Base-by-base conservation (phyloP, 2,329 filamentous ascomycete genomes). In the Ascomycota sp. region DNA sequence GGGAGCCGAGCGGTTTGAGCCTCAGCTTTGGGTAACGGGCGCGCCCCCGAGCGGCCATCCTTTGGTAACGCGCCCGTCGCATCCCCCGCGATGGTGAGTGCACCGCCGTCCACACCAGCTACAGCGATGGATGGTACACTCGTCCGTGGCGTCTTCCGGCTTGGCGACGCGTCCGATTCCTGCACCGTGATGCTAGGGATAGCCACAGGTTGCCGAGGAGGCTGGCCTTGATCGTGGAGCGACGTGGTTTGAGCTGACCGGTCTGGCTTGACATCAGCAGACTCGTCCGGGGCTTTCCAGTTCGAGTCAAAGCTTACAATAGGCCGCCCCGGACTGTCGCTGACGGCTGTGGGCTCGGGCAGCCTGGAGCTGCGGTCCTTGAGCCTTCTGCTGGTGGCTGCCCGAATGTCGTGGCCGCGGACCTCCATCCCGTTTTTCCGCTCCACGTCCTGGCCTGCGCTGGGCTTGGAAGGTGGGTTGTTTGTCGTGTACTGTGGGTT, bases 301-400 rank as follows among this genome's bases (percentile, higher is more conserved):
- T 76, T 69, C 47, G 69, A 69, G 57, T 92, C 70, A 65, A 95
- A 95, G 66, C 86, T 95, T 64, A 95, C 86, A 62, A 95, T 95
- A 41, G 86, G 86, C 50, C 86, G 73, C 45, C 82, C 82, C 45
- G 79, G 77, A 49, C 68, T 78, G 58, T 93, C 78, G 59, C 83
- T 93, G 54, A 95, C 84, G 47, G 80, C 76, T 35, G 79, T 81
- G 42, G 86, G 86, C 47, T 77, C 86, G 25, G 84, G 86, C 40
- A 95, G 63, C 50, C 80, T 91, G 37, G 73, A 57, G 55, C 83
- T 93, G 48, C 84, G 75, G 54, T 92, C 82, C 51, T 73, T 83
- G 41, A 89, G 61, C 50, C 64, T 76, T 69, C 91, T 91, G 56
- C 79, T 89, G 7, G 86, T 95, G 35, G 86, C 86, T 43, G 79